A percentile compares a stretch with the other conserved stretches of the same genome.
Conservation (phyloP, 2,329 filamentous ascomycete genomes). For the Coniella lustricola region DNA sequence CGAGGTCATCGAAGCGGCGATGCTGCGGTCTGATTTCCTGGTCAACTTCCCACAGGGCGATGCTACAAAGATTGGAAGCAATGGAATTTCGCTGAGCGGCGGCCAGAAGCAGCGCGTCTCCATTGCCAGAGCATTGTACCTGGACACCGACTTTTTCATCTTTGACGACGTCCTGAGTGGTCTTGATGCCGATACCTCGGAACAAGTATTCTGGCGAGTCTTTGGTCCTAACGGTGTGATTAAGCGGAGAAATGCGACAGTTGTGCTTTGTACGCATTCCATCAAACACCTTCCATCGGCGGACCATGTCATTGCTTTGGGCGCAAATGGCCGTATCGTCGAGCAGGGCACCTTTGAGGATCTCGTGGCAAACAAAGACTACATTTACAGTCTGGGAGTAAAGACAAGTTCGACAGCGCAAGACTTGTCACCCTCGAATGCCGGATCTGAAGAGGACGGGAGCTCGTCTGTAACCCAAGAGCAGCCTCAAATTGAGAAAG, state of each 20-base stretch:
- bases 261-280: slow-evolving; percentile 33
- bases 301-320: slow-evolving; percentile 41
- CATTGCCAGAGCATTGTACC: slow-evolving; percentile 22
- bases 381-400: slow-evolving; percentile 32
- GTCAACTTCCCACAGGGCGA: slow-evolving; percentile 27
- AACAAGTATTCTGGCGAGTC: slow-evolving; percentile 31
- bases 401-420: background rate
- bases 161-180: slow-evolving; percentile 35
- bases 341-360: slow-evolving; percentile 37
- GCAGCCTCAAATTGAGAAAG: background rate
- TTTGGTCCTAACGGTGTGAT: slow-evolving; percentile 30
- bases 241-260: slow-evolving; percentile 19
- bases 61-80: slow-evolving; percentile 27
- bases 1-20: slow-evolving; percentile 25
- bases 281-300: slow-evolving; percentile 32
- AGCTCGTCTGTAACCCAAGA: slow-evolving; percentile 15
- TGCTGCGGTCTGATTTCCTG: slow-evolving; percentile 24
- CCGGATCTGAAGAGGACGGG: background rate
- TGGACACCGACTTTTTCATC: slow-evolving; percentile 23
- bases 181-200: slow-evolving; percentile 34
- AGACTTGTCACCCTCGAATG: background rate
- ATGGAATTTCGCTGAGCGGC: slow-evolving; percentile 30
- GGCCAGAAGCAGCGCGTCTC: slow-evolving; percentile 27
- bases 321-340: slow-evolving; percentile 29
- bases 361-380: slow-evolving; percentile 30